phyloP scores from a whole-genome alignment of 257 asterid genomes.

The Cynanchum wilfordii region DNA sequence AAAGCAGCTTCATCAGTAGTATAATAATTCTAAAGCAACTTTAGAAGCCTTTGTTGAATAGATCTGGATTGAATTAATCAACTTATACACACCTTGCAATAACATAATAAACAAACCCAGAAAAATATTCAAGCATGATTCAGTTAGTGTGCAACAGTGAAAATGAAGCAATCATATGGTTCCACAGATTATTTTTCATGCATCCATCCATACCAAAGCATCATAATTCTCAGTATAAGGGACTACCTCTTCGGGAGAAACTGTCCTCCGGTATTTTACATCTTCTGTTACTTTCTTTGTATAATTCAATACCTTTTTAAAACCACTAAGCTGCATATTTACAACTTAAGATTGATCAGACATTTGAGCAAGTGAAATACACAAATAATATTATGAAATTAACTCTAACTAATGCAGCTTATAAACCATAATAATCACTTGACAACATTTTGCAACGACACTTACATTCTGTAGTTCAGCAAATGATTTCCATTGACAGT shows the following conservation, averaged over 20 bases:
- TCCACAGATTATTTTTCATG: background rate
- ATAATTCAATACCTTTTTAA: conserved; percentile 94
- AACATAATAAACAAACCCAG: background rate
- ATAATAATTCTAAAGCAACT: background rate
- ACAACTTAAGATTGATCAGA: conserved; percentile 26
- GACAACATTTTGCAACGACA: conserved; percentile 7
- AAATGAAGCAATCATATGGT: background rate
- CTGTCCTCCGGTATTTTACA: conserved; percentile 73
- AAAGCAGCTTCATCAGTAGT: background rate
- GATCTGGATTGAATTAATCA: background rate
- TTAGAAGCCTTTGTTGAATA: background rate
- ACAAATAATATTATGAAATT: conserved; percentile 5
- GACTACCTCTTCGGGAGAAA: conserved; percentile 94
- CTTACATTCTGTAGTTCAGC: conserved; percentile 91
- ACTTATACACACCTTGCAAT: background rate
- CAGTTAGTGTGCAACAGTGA: background rate
- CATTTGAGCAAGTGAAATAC: conserved; percentile 1
- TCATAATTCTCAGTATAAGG: background rate
- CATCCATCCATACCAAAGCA: background rate
- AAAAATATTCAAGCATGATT: background rate
- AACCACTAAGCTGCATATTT: conserved; percentile 92
- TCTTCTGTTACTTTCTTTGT: conserved; percentile 86
- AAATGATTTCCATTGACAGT: conserved; percentile 92
- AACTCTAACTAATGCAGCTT: conserved; percentile 3
- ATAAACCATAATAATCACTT: background rate